Base-by-base conservation (phyloP, 2,329 filamentous ascomycete species). In the Aspergillus niger region DNA sequence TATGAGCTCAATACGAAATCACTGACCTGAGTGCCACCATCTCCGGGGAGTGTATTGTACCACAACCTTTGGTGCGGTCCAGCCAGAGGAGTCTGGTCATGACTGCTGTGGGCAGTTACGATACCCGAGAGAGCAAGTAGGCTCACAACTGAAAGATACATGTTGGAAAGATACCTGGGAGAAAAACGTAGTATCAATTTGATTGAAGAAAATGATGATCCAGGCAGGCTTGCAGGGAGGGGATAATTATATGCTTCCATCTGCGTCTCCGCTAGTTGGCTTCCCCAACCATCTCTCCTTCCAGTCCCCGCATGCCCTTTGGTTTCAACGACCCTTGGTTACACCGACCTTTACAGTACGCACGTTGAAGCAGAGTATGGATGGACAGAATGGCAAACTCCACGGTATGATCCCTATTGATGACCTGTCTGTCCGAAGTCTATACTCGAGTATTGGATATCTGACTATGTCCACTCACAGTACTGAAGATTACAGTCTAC, bases 41-140 rank as follows among this genome's bases (percentile, higher is more conserved):
- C 91, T 38, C 91, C 91, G 3, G 91, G 91, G 5, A 96, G 79
- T 1, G 81, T 87, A 74, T 91, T 94, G 76, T 94, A 96, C 91
- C 91, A 96, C 49, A 95, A 74, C 28, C 86, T 84, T 73, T 90
- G 82, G 68, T 89, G 89, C 44, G 91, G 91, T 0, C 91, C 91
- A 28, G 83, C 77, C 53, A 89, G 79, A 48, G 84, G 76, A 61
- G 83, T 81, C 73, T 92, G 88, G 49, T 80, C 71, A 47, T 85
- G 79, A 58, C 80, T 80, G 53, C 82, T 83, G 69, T 92, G 90
- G 57, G 86, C 87, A 58, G 81, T 73, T 24, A 79, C 86, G 55
- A 81, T 68, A 48, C 83, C 82, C 30, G 81, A 82, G 50, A 83
- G 76, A 61, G 79, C 74, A 17, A 71, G 60, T 15, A 74, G 41